These are phyloP conservation scores for Leccinum arenicola DNA, from an alignment of 768 basidiomycete genomes.

Conservation along the genomic window DNA sequence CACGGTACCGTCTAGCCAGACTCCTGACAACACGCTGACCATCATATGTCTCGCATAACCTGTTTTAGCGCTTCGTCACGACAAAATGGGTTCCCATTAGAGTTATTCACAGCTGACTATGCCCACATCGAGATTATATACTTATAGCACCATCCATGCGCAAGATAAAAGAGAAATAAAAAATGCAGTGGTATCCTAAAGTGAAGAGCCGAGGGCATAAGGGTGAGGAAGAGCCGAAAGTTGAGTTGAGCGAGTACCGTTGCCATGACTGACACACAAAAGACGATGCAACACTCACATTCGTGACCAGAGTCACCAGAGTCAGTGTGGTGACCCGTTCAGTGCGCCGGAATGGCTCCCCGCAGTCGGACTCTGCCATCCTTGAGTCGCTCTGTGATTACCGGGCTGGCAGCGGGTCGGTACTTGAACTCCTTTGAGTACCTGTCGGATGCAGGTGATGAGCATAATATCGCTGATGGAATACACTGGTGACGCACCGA, in stretches of 20 bases:
- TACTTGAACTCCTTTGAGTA: constrained; percentile 83
- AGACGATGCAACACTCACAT: background rate
- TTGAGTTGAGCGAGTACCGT: background rate
- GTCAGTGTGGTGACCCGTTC: background rate
- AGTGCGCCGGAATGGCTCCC: constrained; percentile 52
- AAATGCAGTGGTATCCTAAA: background rate
- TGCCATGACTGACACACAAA: background rate
- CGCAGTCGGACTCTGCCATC: constrained; percentile 67
- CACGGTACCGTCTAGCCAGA: background rate
- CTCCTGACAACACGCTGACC: background rate
- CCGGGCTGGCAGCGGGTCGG: constrained; percentile 80
- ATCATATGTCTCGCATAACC: background rate
- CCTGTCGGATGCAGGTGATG: constrained; percentile 37
- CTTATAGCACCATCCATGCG: background rate
- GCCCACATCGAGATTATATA: background rate
- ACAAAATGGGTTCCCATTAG: background rate
- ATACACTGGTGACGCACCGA: constrained; percentile 42
- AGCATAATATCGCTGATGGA: background rate
- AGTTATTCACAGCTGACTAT: background rate
- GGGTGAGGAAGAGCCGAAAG: background rate
- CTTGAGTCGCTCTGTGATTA: constrained; percentile 72
- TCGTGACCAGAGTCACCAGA: background rate
- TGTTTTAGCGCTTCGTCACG: background rate
- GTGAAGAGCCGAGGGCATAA: no score
- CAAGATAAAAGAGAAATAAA: background rate